These are phyloP conservation scores for Termitomyces eurrhizus DNA, from an alignment of 768 basidiomycete species.

Conservation along the genomic window DNA sequence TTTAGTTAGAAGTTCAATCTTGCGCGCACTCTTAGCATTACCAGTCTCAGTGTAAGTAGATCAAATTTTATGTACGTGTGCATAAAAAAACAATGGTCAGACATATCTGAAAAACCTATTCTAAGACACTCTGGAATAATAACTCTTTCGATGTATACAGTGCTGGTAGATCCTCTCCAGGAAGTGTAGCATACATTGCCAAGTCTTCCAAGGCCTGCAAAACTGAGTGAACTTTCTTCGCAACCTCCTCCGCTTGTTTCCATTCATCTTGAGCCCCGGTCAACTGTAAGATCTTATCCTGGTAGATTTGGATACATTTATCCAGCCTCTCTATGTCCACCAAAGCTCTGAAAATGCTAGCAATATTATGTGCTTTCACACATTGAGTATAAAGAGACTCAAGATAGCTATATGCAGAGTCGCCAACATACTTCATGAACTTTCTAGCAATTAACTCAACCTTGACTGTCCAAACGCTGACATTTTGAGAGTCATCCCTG, in stretches of 20 bases:
- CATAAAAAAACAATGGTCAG: too few species aligned
- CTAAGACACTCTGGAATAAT: not conserved
- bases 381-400: not conserved
- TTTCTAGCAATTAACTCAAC: not conserved
- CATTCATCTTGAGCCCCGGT: not conserved
- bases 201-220: not conserved
- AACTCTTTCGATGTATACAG: not conserved
- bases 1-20: not conserved
- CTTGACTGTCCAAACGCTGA: not conserved
- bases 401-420: not conserved
- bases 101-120: too few species aligned
- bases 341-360: not conserved
- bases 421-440: not conserved
- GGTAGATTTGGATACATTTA: not conserved
- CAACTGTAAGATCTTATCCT: not conserved
- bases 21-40: not conserved
- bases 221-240: not conserved
- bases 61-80: too few species aligned
- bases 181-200: not conserved
- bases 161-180: not conserved
- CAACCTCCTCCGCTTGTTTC: not conserved
- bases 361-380: too few species aligned
- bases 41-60: not conserved
- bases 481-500: not conserved
- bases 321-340: not conserved